phyloP scores from a whole-genome alignment of 768 basidiomycete species.

The Agrocybe praecox region DNA sequence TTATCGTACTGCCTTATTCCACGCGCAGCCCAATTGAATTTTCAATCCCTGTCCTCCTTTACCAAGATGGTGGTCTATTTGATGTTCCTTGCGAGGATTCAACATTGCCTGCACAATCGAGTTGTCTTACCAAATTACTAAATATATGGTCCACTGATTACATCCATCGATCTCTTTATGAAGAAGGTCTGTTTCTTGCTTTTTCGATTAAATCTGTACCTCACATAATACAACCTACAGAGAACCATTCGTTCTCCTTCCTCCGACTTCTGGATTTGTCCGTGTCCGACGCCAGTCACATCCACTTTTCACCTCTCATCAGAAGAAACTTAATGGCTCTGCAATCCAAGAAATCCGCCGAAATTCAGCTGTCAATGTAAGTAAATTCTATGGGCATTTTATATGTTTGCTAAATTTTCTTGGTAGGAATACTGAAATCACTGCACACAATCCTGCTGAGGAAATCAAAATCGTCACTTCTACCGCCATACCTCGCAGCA shows the following conservation, averaged over 20 bases:
- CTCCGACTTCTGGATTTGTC: constrained; percentile 66
- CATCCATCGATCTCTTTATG: constrained; percentile 68
- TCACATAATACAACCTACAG: constrained; percentile 9
- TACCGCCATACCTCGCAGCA: constrained; percentile 30
- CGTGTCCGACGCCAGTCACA: constrained; percentile 63
- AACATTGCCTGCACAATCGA: constrained; percentile 47
- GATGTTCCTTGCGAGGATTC: constrained; percentile 62
- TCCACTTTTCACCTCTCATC: constrained; percentile 64
- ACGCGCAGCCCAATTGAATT: constrained; percentile 87
- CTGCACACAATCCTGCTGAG: constrained; percentile 34
- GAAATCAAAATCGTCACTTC: constrained; percentile 36
- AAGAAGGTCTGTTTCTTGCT: constrained; percentile 53
- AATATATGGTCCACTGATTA: constrained; percentile 91
- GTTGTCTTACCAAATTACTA: constrained; percentile 66
- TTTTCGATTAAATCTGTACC: not conserved
- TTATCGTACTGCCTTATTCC: constrained; percentile 81
- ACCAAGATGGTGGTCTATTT: constrained; percentile 75
- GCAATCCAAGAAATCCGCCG: constrained; percentile 42
- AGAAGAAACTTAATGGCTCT: constrained; percentile 52
- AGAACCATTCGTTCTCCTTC: constrained; percentile 74
- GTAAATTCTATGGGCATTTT: not conserved
- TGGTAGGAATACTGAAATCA: constrained; percentile 57
- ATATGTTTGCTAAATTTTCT: not conserved
- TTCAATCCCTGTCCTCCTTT: constrained; percentile 72
- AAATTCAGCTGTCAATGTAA: constrained; percentile 50